Base-by-base conservation (phyloP, 176 grass and related monocot genomes). In the Bromus sterilis region DNA sequence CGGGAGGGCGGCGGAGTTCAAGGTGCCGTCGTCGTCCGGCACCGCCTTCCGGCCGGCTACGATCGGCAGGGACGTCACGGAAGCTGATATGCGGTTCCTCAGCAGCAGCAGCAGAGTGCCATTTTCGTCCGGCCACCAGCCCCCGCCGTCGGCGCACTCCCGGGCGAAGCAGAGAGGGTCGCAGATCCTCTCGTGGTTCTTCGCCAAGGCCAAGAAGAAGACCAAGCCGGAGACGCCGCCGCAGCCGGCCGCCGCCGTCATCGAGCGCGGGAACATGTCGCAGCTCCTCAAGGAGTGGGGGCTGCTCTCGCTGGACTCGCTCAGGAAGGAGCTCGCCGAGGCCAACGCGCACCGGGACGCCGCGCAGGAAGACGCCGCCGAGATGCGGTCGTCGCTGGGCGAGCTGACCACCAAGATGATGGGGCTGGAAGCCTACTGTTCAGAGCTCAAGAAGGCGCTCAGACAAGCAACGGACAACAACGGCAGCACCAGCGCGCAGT, bases 221-320 rank as follows among this genome's bases (percentile, higher is more conserved):
- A 6, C 66, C 3, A 91, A 83, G 66, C 78, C 87, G 42, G 82
- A 87, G 51, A 86, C 75, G 32, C 82, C 86, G 21, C 82, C 87
- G 40, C n/a, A n/a, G n/a, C 87, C 91, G 58, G 86, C 71, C 7
- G 63, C 76, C 42, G 89, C 78, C 13, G 82, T 80, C 39, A 84
- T 91, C 43, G 91, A 91, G 21, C 74, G 85, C 8, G 89, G 89
- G 59, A 89, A 99, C 84, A 87, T 89, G 90, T 89, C 95, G 36
- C 95, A 86, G 64, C 83, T 93, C 13, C 86, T 98, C 66, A 98
- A 91, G 32, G 92, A 98, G 75, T 94, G 90, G 88, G 95, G 92
- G 0, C 66, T 89, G 33, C 85, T 98, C 21, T 98, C 95, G 1
- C 84, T 93, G 2, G 92, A 98, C 56, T 93, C 92, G 1, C 66